Conservation (phyloP, 2,329 filamentous ascomycete genomes). For the Blastomyces silverae region DNA sequence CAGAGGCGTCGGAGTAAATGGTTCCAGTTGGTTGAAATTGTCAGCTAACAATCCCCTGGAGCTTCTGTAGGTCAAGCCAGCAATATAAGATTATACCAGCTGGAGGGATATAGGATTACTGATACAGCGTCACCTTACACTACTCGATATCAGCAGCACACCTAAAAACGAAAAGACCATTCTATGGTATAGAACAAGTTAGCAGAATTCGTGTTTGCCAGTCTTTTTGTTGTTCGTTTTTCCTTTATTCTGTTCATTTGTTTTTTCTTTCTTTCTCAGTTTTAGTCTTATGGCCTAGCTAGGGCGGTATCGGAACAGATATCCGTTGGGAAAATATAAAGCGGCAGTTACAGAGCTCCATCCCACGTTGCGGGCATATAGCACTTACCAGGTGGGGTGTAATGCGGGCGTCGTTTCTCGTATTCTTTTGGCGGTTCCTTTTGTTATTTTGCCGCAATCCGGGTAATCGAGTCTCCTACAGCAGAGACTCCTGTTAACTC, state of each 20-base stretch:
- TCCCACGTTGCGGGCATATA: not conserved
- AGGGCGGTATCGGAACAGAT: no score
- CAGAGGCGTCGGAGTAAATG: not conserved
- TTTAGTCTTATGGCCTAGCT: not conserved
- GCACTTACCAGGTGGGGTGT: not conserved
- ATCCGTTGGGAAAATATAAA: not conserved
- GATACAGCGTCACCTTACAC: not conserved
- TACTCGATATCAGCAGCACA: not conserved
- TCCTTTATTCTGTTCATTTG: not conserved
- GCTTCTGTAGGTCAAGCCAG: not conserved
- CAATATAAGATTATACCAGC: not conserved
- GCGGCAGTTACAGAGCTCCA: not conserved
- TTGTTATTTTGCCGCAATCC: not conserved
- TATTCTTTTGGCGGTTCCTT: not conserved
- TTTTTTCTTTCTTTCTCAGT: not conserved
- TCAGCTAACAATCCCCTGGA: not conserved
- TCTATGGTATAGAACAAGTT: not conserved
- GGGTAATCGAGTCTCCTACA: not conserved
- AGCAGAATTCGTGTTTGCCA: not conserved
- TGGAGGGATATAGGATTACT: slow-evolving; percentile 1
- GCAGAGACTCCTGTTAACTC: not conserved
- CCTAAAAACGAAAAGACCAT: not conserved
- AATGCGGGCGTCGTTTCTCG: not conserved
- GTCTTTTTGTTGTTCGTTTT: not conserved
- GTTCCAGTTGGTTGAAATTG: not conserved